Percentiles rank a stretch among this genome's conserved stretches.
Evolutionary conservation across 2,329 filamentous ascomycete genomes (phyloP).

Genomic region (Aphanocladium album): DNA sequence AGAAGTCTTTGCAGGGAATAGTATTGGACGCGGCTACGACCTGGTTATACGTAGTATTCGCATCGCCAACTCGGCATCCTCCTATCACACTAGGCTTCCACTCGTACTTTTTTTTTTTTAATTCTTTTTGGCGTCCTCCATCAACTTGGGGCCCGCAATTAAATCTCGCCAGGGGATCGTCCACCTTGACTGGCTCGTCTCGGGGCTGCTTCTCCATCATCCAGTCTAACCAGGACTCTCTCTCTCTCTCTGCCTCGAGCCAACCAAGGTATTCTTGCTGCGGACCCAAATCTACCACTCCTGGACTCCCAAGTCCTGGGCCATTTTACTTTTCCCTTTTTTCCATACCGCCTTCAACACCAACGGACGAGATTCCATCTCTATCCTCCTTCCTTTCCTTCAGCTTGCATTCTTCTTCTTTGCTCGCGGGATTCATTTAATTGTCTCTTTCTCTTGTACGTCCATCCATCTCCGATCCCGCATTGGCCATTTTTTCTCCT

Average conservation of each 20-base stretch:
- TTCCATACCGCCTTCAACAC: conserved; percentile 6
- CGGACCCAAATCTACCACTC: too few relatives aligned
- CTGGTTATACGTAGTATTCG: too few relatives aligned
- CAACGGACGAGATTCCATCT: neutral
- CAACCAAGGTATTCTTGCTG: too few relatives aligned
- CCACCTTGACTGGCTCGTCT: neutral
- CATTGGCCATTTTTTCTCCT: neutral
- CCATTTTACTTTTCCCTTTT: neutral
- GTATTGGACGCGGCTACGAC: too few relatives aligned
- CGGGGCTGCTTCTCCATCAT: neutral
- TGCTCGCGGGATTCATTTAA: neutral
- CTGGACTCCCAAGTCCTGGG: neutral
- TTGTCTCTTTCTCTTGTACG: neutral
- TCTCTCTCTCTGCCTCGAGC: too few relatives aligned
- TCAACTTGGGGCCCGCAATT: conserved; percentile 1
- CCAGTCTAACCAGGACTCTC: too few relatives aligned
- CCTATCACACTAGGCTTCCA: too few relatives aligned
- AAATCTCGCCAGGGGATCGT: conserved; percentile 13
- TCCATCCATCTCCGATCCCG: neutral
- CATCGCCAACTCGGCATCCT: neutral
- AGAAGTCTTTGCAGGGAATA: too few relatives aligned
- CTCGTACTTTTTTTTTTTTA: neutral
- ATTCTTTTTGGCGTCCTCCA: neutral
- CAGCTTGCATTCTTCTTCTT: neutral
- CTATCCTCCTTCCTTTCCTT: neutral